Evolutionary conservation across 192 early-diverging fungal species (phyloP).

Genomic region (Backusella westeae): DNA sequence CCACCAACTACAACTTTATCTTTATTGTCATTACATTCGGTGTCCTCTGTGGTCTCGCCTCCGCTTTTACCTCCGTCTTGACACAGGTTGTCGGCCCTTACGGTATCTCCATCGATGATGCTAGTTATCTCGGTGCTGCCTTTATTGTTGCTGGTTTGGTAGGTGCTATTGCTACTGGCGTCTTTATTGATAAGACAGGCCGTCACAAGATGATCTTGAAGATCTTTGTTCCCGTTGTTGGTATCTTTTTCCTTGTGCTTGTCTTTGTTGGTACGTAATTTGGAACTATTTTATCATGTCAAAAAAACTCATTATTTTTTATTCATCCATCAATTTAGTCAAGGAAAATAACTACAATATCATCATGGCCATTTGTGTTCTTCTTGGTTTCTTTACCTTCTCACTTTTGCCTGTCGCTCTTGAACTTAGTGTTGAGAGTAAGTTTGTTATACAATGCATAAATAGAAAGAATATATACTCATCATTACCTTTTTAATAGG

Average conservation of each 20-base stretch:
- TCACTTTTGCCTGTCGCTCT: slow-evolving; percentile 32
- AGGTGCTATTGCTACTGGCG: slow-evolving; percentile 45
- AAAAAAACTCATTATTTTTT: neutral
- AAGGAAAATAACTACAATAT: slow-evolving; percentile 22
- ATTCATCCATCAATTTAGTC: slow-evolving; percentile 31
- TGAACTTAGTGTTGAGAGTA: slow-evolving; percentile 39
- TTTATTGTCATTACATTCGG: slow-evolving; percentile 47
- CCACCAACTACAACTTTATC: slow-evolving; percentile 43
- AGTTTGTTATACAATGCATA: slow-evolving; percentile 1
- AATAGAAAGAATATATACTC: neutral
- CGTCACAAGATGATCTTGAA: slow-evolving; percentile 46
- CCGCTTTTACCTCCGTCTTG: slow-evolving; percentile 44
- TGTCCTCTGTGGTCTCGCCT: slow-evolving; percentile 46
- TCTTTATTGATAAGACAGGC: slow-evolving; percentile 55
- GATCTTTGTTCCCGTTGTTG: slow-evolving; percentile 42
- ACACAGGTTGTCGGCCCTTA: slow-evolving; percentile 43
- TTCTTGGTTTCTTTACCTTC: slow-evolving; percentile 34
- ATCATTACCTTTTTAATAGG: neutral
- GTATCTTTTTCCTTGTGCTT: slow-evolving; percentile 42
- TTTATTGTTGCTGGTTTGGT: slow-evolving; percentile 58
- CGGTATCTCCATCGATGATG: slow-evolving; percentile 41
- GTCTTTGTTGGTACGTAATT: slow-evolving; percentile 39
- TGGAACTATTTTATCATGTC: neutral
- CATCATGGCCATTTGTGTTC: slow-evolving; percentile 24
- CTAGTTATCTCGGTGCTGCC: slow-evolving; percentile 53